Evolutionary conservation across 345 rosid genomes (phyloP).

Genomic region (Durio zibethinus): DNA sequence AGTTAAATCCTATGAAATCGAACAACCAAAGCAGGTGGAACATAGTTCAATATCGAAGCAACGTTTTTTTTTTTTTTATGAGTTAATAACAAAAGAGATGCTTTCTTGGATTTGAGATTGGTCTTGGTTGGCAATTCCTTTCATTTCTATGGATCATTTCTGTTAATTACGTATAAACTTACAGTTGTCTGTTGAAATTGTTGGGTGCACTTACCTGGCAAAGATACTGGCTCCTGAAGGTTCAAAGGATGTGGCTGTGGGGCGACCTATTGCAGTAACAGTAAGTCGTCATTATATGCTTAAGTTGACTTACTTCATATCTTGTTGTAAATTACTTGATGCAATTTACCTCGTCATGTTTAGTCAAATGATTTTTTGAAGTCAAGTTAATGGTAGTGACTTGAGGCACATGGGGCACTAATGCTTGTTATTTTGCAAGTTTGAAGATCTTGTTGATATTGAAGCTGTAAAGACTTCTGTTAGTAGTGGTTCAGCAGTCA

Average conservation of each 20-base stretch:
- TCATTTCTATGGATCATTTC: not conserved
- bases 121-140: not conserved
- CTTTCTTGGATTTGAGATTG: not conserved
- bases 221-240: slow-evolving; percentile 72
- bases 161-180: slow-evolving; percentile 2
- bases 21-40: not conserved
- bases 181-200: slow-evolving; percentile 17
- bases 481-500: slow-evolving; percentile 35
- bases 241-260: slow-evolving; percentile 65
- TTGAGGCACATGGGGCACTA: slow-evolving; percentile 18
- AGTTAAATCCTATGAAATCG: not conserved
- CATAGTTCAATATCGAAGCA: not conserved
- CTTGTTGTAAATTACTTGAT: not conserved
- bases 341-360: not conserved
- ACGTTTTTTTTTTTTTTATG: not conserved
- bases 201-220: slow-evolving; percentile 51
- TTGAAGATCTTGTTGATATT: slow-evolving; percentile 75
- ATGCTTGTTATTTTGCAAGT: slow-evolving; percentile 46
- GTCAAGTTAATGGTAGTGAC: slow-evolving; percentile 9
- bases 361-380: not conserved
- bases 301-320: not conserved
- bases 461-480: slow-evolving; percentile 62
- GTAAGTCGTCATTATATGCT: slow-evolving; percentile 35
- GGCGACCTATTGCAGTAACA: slow-evolving; percentile 62
- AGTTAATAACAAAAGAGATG: not conserved